Evolutionary conservation across 345 rosid genomes (phyloP), one percentile per base, ranked within the genome.

Genomic region (Lepidium africanum): DNA sequence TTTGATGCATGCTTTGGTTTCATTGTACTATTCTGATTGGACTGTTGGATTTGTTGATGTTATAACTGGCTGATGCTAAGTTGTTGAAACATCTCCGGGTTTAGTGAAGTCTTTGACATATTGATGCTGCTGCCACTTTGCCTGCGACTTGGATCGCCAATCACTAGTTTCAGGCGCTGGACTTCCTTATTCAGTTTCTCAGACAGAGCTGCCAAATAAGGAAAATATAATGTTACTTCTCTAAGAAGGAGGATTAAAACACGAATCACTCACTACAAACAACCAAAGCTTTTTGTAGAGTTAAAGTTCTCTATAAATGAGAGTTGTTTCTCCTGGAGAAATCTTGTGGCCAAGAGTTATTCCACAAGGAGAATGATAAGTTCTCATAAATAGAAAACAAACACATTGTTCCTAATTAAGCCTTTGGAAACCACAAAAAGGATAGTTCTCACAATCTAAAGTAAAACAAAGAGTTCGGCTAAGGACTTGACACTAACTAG

Each of bases 121-220:
- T 42, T n/a, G n/a, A 41, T 45, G 72, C 71, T 67, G 52, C 40
- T 41, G 43, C 58, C 49, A 19, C 62, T 23, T 58, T 58, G 65
- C 70, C 61, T 52, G 69, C 59, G 73, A 77, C 59, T 82, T 72
- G 47, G 78, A 65, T 79, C 83, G 6, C 81, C 69, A 5, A 59
- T 72, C 5, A 70, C 40, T 7, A 59, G 16, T 56, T 76, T 80
- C 75, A 85, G 45, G 23, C 84, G 81, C 55, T 70, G 84, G 30
- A 80, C 80, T 70, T 85, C 87, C 11, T 66, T 74, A 17, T 51
- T 68, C 58, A 83, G 67, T 47, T 81, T 76, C 48, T 85, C 87
- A 27, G 81, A 78, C 59, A 83, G 57, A 60, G 85, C 89, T 83
- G 82, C 70, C 60, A 67, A 40, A 61, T 10, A 51, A 8, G 7